Percentiles rank a stretch among this genome's conserved stretches.
These are phyloP conservation scores for Peronospora destructor DNA, from an alignment of 352 stramenopile species.

Conservation along the genomic window DNA sequence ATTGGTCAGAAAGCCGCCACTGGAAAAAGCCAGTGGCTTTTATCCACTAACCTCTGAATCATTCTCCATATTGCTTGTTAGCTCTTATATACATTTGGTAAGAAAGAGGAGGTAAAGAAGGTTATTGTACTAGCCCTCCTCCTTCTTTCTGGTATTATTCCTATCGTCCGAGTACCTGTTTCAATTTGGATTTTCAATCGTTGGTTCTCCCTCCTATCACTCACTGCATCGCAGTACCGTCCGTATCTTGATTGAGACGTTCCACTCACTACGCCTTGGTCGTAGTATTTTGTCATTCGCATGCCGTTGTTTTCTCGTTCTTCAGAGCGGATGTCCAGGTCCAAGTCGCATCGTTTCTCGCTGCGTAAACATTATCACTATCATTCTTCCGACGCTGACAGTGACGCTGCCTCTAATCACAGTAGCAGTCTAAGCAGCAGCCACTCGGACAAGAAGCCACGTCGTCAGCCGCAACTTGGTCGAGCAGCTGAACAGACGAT, in stretches of 20 bases:
- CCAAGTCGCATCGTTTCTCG: constrained; percentile 56
- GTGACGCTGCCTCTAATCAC: constrained; percentile 6
- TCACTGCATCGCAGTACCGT: not conserved
- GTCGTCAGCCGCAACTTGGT: constrained; percentile 18
- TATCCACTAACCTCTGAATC: not conserved
- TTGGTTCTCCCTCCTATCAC: not conserved
- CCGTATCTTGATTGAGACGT: not conserved
- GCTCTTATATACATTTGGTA: not conserved
- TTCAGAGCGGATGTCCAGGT: constrained; percentile 34
- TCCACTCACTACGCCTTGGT: constrained; percentile 7
- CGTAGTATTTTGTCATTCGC: constrained; percentile 14
- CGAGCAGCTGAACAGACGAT: constrained; percentile 21
- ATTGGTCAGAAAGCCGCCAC: constrained; percentile 22
- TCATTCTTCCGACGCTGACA: constrained; percentile 17
- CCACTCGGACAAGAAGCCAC: constrained; percentile 19
- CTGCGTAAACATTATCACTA: constrained; percentile 50
- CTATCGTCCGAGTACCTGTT: too few relatives aligned
- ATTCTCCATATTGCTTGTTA: constrained; percentile 28
- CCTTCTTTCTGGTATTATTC: constrained; percentile 1
- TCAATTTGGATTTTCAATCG: too few relatives aligned
- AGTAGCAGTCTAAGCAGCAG: constrained; percentile 18
- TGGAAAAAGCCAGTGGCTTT: constrained; percentile 31
- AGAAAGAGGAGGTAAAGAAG: constrained; percentile 4
- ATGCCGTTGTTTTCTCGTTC: constrained; percentile 69
- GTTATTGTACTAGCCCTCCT: not conserved